Evolutionary conservation across 139 green algal genomes (phyloP), one percentile per base, ranked within the genome.

Genomic region (Tetradesmus lagerheimii): DNA sequence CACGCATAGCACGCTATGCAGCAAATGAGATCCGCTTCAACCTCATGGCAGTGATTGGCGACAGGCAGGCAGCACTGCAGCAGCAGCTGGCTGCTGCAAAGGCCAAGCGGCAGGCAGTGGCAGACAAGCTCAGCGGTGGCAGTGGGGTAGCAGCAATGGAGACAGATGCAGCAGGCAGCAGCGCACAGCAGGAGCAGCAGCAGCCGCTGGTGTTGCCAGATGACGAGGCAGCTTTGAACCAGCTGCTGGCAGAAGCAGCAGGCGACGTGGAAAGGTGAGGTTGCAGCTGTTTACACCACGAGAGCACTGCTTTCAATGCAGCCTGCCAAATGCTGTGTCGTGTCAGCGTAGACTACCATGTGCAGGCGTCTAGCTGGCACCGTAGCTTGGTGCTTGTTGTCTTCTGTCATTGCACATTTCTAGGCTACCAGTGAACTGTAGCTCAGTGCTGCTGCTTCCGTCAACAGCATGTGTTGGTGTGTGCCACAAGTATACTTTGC

Each of bases 11-110:
- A 62, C 92, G 93, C 14, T 99, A 99, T 85, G 87, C 96, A 14
- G 92, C 93, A 37, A 94, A 66, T 62, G 98, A 99, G 94, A 97
- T 99, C 66, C 94, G 97, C 31, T 99, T 99, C 95, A 99, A 99
- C 87, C 93, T 99, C 15, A 97, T 99, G 97, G 98, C 98, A 1
- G 41, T 99, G 23, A 94, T 99, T 29, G 94, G 92, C 6, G 94
- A 98, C 90, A 66, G 93, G 35, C 80, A 80, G 39, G 82, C 91
- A 27, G 37, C 89, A 41, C 79, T 96, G 14, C 29, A 62, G 15
- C 84, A 91, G n/a, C 50, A 91, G 76, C 41, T 96, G 11, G 85
- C 35, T 1, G 67, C 53, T 0, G 41, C 85, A 53, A 35, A 90
- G 47, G 80, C 37, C 12, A 43, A 53, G 38, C 62, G 35, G 35